These are phyloP conservation scores for Chrysoporthe puriensis DNA, from an alignment of 2,329 filamentous ascomycete species.

Conservation along the genomic window DNA sequence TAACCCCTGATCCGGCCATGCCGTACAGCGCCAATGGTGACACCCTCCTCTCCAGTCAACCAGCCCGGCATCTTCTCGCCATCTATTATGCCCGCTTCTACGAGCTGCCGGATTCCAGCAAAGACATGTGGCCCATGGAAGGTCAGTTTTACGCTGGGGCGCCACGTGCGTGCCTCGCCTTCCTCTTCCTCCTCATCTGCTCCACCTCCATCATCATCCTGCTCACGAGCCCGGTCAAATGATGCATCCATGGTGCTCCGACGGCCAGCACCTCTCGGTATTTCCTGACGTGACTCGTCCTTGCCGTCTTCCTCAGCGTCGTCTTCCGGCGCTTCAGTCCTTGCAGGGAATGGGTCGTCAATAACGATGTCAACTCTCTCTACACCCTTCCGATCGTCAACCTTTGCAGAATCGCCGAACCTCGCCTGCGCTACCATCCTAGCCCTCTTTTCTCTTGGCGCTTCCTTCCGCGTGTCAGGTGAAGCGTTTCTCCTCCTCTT, in stretches of 20 bases:
- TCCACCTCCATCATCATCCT: conserved; percentile 32
- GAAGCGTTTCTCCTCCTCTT: conserved; percentile 32
- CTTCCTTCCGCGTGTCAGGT: conserved; percentile 36
- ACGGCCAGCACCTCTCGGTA: conserved; percentile 25
- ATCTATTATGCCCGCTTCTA: conserved; percentile 76
- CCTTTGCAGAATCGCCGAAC: conserved; percentile 66
- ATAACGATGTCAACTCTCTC: conserved; percentile 64
- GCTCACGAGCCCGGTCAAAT: conserved; percentile 39
- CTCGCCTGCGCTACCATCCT: conserved; percentile 66
- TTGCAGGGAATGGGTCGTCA: conserved; percentile 58
- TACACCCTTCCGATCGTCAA: conserved; percentile 62
- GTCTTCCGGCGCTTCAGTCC: conserved; percentile 25
- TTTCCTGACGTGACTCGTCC: conserved; percentile 28
- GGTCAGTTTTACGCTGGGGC: conserved; percentile 65
- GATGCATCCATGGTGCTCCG: conserved; percentile 43
- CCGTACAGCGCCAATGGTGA: conserved; percentile 72
- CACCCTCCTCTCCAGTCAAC: conserved; percentile 86
- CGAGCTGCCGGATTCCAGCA: conserved; percentile 75
- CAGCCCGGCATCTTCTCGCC: conserved; percentile 82
- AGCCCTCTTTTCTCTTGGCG: conserved; percentile 57
- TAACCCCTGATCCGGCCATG: conserved; percentile 66
- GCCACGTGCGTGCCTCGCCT: conserved; percentile 44
- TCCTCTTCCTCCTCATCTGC: conserved; percentile 37
- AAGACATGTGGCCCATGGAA: conserved; percentile 82
- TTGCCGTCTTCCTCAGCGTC: conserved; percentile 28